phyloP scores from a whole-genome alignment of 2,329 filamentous ascomycete species.

The Aspergillus sp. region DNA sequence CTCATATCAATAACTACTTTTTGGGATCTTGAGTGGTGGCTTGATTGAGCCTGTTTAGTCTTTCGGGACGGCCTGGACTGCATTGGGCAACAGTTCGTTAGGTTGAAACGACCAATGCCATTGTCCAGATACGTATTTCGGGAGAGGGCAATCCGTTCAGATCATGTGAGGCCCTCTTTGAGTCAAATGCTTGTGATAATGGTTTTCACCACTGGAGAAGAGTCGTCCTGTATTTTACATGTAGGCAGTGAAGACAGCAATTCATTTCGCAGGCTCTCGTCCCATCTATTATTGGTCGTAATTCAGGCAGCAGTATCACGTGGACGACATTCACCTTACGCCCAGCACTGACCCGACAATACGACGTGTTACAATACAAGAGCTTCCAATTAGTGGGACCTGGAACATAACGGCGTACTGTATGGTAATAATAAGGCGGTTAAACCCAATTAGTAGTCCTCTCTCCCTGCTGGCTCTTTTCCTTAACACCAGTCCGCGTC shows the following conservation, averaged over 20 bases:
- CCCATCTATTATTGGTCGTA: background rate
- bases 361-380: background rate
- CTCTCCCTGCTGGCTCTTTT: conserved; percentile 5
- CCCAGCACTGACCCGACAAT: background rate
- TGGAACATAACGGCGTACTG: background rate
- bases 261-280: background rate
- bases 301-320: conserved; percentile 7
- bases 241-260: background rate
- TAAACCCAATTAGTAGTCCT: background rate
- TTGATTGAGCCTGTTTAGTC: background rate
- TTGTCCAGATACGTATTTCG: background rate
- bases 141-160: background rate
- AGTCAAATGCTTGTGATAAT: background rate
- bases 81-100: background rate
- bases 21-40: too few species aligned
- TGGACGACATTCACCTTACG: background rate
- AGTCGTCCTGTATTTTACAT: background rate
- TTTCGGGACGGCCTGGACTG: background rate
- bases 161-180: background rate
- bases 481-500: conserved; percentile 14
- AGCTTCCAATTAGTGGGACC: background rate
- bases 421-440: background rate
- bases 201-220: background rate
- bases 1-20: too few species aligned
- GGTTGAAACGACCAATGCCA: background rate